A percentile compares a stretch with the other conserved stretches of the same genome.
phyloP scores from a whole-genome alignment of 2,329 filamentous ascomycete species.

The Endocalyx cinctus region DNA sequence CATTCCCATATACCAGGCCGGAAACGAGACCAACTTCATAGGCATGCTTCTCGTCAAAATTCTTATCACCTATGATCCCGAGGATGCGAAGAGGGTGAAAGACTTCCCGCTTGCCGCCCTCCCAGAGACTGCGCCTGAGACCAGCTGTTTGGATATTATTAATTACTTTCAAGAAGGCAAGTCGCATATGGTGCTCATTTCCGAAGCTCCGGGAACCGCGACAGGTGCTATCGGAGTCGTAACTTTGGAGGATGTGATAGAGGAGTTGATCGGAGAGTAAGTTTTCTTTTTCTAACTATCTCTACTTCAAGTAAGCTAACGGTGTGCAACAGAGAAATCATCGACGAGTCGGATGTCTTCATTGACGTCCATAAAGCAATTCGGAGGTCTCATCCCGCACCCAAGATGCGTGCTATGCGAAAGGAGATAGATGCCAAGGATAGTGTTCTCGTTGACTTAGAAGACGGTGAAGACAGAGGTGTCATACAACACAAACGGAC shows the following conservation, averaged over 20 bases:
- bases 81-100: slow-evolving; percentile 79
- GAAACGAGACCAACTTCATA: slow-evolving; percentile 82
- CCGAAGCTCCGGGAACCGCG: slow-evolving; percentile 82
- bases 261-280: slow-evolving; percentile 95
- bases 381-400: slow-evolving; percentile 78
- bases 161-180: slow-evolving; percentile 99
- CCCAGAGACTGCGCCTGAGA: slow-evolving; percentile 90
- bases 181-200: slow-evolving; percentile 97
- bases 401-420: slow-evolving; percentile 58
- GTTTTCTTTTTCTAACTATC: slow-evolving; percentile 31
- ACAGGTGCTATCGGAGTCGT: slow-evolving; percentile 89
- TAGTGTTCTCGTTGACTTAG: slow-evolving; percentile 37
- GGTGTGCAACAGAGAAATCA: slow-evolving; percentile 66
- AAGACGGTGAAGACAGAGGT: slow-evolving; percentile 25
- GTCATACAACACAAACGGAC: slow-evolving; percentile 23
- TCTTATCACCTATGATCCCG: slow-evolving; percentile 95
- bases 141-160: slow-evolving; percentile 95
- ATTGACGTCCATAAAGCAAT: slow-evolving; percentile 98
- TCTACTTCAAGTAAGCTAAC: slow-evolving; percentile 10
- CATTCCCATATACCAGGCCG: slow-evolving; percentile 87
- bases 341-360: slow-evolving; percentile 97
- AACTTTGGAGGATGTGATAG: slow-evolving; percentile 95
- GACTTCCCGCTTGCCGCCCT: slow-evolving; percentile 92
- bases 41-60: slow-evolving; percentile 99
- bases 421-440: slow-evolving; percentile 24